Conservation (phyloP, 2,329 filamentous ascomycete species). For the Botrytis paeoniae region DNA sequence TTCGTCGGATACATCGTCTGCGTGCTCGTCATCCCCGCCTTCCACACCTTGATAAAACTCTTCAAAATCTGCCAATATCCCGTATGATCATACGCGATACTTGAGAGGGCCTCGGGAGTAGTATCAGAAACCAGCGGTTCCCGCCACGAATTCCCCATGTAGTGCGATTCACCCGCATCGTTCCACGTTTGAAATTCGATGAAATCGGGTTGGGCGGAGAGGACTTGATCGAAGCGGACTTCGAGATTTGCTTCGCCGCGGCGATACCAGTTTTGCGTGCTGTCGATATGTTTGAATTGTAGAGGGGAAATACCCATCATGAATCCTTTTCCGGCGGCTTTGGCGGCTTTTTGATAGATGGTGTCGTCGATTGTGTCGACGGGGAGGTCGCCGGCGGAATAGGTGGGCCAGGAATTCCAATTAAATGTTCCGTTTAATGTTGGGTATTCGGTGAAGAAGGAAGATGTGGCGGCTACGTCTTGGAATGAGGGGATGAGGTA, state of each 20-base stretch:
- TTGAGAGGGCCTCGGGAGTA: slow-evolving; percentile 33
- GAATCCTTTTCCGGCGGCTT: slow-evolving; percentile 38
- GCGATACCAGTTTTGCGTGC: slow-evolving; percentile 38
- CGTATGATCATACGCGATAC: slow-evolving; percentile 38
- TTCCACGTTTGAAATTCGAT: slow-evolving; percentile 44
- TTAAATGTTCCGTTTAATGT: slow-evolving; percentile 23
- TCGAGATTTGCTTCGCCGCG: slow-evolving; percentile 41
- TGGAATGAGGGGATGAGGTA: slow-evolving; percentile 25
- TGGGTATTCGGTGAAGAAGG: slow-evolving; percentile 21
- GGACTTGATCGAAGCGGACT: slow-evolving; percentile 35
- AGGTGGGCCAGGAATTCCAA: slow-evolving; percentile 25
- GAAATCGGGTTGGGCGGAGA: slow-evolving; percentile 40
- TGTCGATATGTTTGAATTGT: slow-evolving; percentile 41
- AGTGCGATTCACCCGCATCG: slow-evolving; percentile 42
- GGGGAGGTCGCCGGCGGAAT: slow-evolving; percentile 20
- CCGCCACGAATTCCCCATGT: slow-evolving; percentile 42
- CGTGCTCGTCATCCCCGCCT: slow-evolving; percentile 34
- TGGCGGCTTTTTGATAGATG: slow-evolving; percentile 35
- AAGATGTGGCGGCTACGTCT: slow-evolving; percentile 18
- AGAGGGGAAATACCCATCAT: slow-evolving; percentile 42
- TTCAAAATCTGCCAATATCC: slow-evolving; percentile 39
- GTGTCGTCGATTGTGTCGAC: slow-evolving; percentile 32
- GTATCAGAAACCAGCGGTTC: slow-evolving; percentile 35
- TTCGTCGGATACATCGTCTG: slow-evolving; percentile 28
- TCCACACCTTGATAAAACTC: slow-evolving; percentile 41